Percentiles rank a stretch among this genome's conserved stretches.
These are phyloP conservation scores for Taiozyma sp. DNA, from an alignment of 1,139 yeast species.

Conservation along the genomic window DNA sequence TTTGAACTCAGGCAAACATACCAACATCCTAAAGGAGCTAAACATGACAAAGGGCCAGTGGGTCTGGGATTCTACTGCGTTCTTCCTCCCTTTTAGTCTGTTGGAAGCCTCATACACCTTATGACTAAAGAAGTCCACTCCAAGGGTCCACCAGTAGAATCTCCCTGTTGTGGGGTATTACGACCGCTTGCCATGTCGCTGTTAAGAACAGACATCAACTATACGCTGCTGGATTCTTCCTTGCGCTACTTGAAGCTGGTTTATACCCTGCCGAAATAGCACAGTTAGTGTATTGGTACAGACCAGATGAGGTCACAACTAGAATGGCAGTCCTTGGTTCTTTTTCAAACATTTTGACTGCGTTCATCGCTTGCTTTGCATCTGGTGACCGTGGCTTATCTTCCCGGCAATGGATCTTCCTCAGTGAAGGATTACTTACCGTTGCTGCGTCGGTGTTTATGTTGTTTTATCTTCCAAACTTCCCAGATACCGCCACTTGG, in stretches of 20 bases:
- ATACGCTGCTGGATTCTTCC: slow-evolving; percentile 35
- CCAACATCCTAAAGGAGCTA: slow-evolving; percentile 5
- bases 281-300: slow-evolving; percentile 9
- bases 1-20: slow-evolving; percentile 6
- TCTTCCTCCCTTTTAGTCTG: slow-evolving; percentile 10
- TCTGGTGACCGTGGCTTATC: slow-evolving; percentile 29
- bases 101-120: slow-evolving; percentile 12
- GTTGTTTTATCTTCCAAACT: slow-evolving; percentile 36
- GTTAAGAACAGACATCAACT: slow-evolving; percentile 21
- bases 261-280: slow-evolving; percentile 32
- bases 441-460: slow-evolving; percentile 29
- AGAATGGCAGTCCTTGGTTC: slow-evolving; percentile 10
- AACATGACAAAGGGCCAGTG: slow-evolving; percentile 11
- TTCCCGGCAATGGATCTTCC: slow-evolving; percentile 35
- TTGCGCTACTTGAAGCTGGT: slow-evolving; percentile 38
- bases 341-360: slow-evolving; percentile 7
- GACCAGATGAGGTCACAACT: slow-evolving; percentile 10
- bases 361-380: slow-evolving; percentile 8
- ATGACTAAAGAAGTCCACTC: slow-evolving; percentile 10
- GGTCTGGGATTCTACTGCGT: slow-evolving; percentile 10
- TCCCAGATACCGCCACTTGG: slow-evolving; percentile 38
- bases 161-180: slow-evolving; percentile 10
- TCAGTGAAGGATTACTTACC: slow-evolving; percentile 36
- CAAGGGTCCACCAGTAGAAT: slow-evolving; percentile 12
- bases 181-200: slow-evolving; percentile 10